A percentile compares a stretch with the other conserved stretches of the same genome.
Evolutionary conservation across 768 basidiomycete species (phyloP).

Genomic region (Russula emetica): DNA sequence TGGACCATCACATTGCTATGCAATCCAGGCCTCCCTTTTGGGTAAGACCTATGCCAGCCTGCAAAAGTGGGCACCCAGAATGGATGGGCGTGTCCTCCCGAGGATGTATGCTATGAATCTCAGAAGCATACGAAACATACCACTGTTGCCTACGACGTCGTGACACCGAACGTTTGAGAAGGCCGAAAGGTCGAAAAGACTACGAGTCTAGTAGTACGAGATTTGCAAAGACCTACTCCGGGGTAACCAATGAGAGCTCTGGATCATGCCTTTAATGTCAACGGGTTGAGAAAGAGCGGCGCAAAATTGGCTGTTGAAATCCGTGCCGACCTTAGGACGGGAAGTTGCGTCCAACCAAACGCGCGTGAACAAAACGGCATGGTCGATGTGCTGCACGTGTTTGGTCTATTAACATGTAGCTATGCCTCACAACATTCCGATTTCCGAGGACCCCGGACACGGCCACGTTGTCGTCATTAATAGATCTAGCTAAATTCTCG

Average conservation of each 20-base stretch:
- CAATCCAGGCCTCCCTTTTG: slow-evolving; percentile 19
- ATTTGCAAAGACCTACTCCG: slow-evolving; percentile 19
- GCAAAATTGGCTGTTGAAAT: too few relatives aligned
- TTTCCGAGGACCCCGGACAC: too few relatives aligned
- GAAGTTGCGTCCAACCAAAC: too few relatives aligned
- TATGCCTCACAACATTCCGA: too few relatives aligned
- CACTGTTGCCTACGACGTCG: slow-evolving; percentile 18
- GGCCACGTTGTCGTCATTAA: too few relatives aligned
- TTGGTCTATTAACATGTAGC: too few relatives aligned
- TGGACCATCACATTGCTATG: slow-evolving; percentile 25
- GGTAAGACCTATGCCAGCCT: slow-evolving; percentile 24
- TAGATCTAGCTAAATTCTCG: too few relatives aligned
- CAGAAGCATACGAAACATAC: slow-evolving; percentile 21
- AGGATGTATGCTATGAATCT: slow-evolving; percentile 24
- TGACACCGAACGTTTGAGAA: slow-evolving; percentile 10
- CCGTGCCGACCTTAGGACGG: too few relatives aligned
- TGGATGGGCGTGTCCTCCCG: slow-evolving; percentile 17
- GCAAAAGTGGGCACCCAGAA: slow-evolving; percentile 21
- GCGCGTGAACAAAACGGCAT: too few relatives aligned
- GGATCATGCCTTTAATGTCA: slow-evolving; percentile 23
- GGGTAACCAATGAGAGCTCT: slow-evolving; percentile 17
- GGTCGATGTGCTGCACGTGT: too few relatives aligned
- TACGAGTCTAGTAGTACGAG: too few relatives aligned
- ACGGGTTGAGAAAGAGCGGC: slow-evolving; percentile 26
- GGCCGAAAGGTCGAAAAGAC: slow-evolving; percentile 13